These are phyloP conservation scores for Syzygium grande DNA, from an alignment of 345 rosid species.

Conservation along the genomic window DNA sequence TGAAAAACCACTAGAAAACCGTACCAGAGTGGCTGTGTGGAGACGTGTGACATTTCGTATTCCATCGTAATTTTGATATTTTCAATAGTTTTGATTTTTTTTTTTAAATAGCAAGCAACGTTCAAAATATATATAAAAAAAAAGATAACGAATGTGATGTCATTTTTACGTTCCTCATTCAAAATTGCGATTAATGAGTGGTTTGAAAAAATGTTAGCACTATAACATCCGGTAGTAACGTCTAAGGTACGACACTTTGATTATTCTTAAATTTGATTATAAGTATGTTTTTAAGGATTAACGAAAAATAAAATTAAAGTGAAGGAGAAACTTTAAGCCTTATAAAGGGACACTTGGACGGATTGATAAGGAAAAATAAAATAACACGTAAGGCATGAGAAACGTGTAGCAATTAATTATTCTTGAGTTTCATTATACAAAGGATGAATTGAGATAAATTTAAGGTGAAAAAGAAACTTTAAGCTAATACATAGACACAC, in stretches of 20 bases:
- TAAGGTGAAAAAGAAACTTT: not conserved
- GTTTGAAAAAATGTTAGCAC: not conserved
- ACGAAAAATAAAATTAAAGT: not conserved
- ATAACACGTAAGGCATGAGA: not conserved
- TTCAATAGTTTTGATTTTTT: not conserved
- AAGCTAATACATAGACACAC: not conserved
- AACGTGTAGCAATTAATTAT: too few species aligned
- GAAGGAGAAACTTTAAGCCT: not conserved
- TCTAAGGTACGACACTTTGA: not conserved
- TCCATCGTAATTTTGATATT: not conserved
- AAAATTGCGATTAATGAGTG: not conserved
- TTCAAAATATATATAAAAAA: not conserved
- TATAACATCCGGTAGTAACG: not conserved
- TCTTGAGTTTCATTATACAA: too few species aligned
- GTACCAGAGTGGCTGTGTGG: not conserved
- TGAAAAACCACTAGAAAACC: not conserved
- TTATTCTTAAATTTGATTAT: not conserved
- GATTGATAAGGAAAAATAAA: not conserved
- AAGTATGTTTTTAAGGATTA: not conserved
- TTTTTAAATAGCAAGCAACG: not conserved
- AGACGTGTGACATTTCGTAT: not conserved
- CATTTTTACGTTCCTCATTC: not conserved
- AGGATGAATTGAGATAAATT: too few species aligned
- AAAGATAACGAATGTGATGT: not conserved
- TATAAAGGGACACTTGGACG: not conserved